Evolutionary conservation across 495 filamentous ascomycete species (phyloP).

Genomic region (Tuber indicum): DNA sequence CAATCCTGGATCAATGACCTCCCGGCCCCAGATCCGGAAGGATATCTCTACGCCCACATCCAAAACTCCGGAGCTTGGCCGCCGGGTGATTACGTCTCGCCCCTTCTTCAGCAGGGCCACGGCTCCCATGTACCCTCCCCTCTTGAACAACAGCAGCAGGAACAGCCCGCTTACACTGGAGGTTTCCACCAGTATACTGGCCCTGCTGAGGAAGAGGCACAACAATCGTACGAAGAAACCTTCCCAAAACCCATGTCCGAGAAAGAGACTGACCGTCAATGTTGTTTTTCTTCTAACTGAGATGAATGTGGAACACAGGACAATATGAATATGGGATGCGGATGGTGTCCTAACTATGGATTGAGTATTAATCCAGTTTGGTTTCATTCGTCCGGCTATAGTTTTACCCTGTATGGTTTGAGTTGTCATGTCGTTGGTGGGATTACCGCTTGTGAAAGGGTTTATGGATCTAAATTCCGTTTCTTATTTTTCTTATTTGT

Average conservation of each 20-base stretch:
- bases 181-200: not conserved
- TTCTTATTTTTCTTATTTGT: not conserved
- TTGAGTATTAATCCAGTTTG: not conserved
- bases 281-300: not conserved
- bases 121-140: not conserved
- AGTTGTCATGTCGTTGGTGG: not conserved
- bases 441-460: not conserved
- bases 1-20: constrained; percentile 2
- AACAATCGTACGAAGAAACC: not conserved
- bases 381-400: not conserved
- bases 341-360: not conserved
- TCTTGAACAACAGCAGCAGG: not conserved
- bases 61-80: not conserved
- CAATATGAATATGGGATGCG: not conserved
- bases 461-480: not conserved
- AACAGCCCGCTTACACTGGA: not conserved
- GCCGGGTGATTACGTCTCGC: not conserved
- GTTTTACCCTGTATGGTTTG: not conserved
- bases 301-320: not conserved
- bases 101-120: not conserved
- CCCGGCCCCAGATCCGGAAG: not conserved
- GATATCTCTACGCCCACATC: not conserved
- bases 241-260: not conserved
- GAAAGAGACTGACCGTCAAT: not conserved
- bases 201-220: not conserved